Base-by-base conservation (phyloP, 192 early-diverging fungal species). In the Geranomyces michiganensis region DNA sequence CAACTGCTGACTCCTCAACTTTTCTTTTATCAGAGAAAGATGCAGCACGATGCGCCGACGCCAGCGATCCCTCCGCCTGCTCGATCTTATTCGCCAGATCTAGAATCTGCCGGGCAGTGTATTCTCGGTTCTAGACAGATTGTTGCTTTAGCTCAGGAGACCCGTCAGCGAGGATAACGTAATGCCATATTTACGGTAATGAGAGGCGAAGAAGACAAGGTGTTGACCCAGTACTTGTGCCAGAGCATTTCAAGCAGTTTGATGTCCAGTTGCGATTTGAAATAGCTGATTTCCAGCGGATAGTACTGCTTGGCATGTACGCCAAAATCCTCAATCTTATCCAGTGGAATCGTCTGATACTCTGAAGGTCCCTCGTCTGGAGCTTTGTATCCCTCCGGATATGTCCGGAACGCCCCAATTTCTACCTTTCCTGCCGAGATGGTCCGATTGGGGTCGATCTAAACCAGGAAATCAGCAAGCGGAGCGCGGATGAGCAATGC, bases 201-300 rank as follows among this genome's bases (percentile, higher is more conserved):
- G 22, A 99, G 81, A 17, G 94, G 90, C 9, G 94, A 95, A 76
- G 95, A 93, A 19, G 95, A 92, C 27, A 99, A 82, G 8, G 97
- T 98, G 76, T 92, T 92, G 31, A 97, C 90, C 97, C 97, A 99
- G 80, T 99, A 96, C 79, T 97, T 97, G 67, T 95, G 91, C 97
- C 97, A 99, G 72, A 99, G 84, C 63, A 90, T 81, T 71, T 97
- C 94, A 59, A 99, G 80, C 53, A 99, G 81, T 33, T 90, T 83
- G 9, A 85, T 85, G 76, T 99, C 97, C 24, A 96, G 76, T 19
- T 85, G 80, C 30, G 96, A 98, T 75, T 96, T 97, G 80, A 98
- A 98, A 79, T 93, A 93, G 0, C 90, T 87, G 24, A 98, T 88
- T 44, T 94, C 91, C 36, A 99, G 85, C 51, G 86, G 89, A 77